phyloP scores from a whole-genome alignment of 768 basidiomycete species.

The Kwoniella heveanensis region DNA sequence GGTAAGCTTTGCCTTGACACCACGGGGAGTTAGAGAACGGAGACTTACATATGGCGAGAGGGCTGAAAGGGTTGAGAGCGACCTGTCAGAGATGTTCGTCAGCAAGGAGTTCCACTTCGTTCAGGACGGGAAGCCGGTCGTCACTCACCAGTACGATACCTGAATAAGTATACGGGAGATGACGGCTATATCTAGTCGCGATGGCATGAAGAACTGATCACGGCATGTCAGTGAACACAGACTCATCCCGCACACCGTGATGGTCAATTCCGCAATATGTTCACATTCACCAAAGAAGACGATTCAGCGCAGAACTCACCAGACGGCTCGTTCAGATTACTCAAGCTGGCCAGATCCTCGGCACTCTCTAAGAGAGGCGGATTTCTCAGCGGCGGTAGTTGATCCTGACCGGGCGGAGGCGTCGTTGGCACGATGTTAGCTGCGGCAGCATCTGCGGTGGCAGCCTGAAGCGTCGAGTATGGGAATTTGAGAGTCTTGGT shows the following conservation, averaged over 20 bases:
- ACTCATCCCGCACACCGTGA: too few relatives aligned
- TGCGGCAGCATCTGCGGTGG: constrained; percentile 25
- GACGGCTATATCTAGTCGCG: constrained; percentile 91
- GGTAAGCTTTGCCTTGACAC: background rate
- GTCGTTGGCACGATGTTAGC: constrained; percentile 30
- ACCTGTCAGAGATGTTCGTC: constrained; percentile 59
- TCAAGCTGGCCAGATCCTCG: constrained; percentile 96
- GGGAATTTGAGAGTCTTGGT: constrained; percentile 44
- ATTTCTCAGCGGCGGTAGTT: constrained; percentile 90
- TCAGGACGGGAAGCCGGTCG: background rate
- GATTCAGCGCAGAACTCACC: constrained; percentile 62
- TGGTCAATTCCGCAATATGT: background rate
- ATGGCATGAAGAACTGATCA: constrained; percentile 90
- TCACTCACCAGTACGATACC: constrained; percentile 79
- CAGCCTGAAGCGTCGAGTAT: constrained; percentile 30
- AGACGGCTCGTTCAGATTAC: constrained; percentile 95
- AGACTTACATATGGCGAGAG: constrained; percentile 74
- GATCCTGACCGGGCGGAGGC: constrained; percentile 43
- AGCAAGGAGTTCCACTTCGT: background rate
- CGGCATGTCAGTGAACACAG: background rate
- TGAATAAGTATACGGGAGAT: constrained; percentile 97
- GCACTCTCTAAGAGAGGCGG: constrained; percentile 94
- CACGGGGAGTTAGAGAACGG: background rate
- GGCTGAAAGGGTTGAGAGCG: constrained; percentile 97
- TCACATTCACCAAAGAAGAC: background rate